A percentile compares a stretch with the other conserved stretches of the same genome.
phyloP scores from a whole-genome alignment of 805 yeast genomes.

The Cyberlindnera japonica region DNA sequence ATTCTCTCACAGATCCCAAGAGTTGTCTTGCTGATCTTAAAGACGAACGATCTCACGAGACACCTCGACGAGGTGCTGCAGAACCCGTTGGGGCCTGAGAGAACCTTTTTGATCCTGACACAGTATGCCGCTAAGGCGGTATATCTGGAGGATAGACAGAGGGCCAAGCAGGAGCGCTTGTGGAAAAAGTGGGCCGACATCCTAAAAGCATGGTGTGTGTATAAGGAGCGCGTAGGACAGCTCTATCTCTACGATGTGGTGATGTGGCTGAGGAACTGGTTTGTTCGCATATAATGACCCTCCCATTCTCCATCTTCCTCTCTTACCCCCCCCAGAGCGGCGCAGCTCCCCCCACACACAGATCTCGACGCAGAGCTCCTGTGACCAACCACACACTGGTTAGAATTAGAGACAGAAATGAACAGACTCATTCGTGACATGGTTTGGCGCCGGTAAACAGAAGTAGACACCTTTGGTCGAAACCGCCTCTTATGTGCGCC shows the following conservation, averaged over 20 bases:
- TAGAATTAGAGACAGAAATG: no score
- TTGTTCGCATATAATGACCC: no score
- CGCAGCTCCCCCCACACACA: no score
- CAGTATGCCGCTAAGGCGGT: constrained; percentile 82
- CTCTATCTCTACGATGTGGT: constrained; percentile 19
- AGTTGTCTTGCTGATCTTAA: constrained; percentile 78
- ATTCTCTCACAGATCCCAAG: constrained; percentile 79
- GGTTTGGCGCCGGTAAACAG: no score
- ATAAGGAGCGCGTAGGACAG: constrained; percentile 15
- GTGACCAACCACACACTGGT: no score
- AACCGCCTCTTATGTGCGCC: no score
- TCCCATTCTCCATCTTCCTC: no score
- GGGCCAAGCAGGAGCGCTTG: constrained; percentile 1
- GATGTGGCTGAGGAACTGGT: constrained; percentile 18
- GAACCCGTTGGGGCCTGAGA: constrained; percentile 80
- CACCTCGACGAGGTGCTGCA: constrained; percentile 80
- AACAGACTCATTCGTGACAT: no score
- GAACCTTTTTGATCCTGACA: constrained; percentile 87
- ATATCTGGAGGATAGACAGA: constrained; percentile 61
- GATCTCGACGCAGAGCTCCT: no score
- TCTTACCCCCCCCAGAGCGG: no score
- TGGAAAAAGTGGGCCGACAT: constrained; percentile 18
- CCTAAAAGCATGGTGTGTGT: constrained; percentile 28
- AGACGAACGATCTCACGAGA: constrained; percentile 92
- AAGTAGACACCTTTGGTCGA: no score